Base-by-base conservation (phyloP, 257 asterid genomes). In the Scutellaria galericulata region DNA sequence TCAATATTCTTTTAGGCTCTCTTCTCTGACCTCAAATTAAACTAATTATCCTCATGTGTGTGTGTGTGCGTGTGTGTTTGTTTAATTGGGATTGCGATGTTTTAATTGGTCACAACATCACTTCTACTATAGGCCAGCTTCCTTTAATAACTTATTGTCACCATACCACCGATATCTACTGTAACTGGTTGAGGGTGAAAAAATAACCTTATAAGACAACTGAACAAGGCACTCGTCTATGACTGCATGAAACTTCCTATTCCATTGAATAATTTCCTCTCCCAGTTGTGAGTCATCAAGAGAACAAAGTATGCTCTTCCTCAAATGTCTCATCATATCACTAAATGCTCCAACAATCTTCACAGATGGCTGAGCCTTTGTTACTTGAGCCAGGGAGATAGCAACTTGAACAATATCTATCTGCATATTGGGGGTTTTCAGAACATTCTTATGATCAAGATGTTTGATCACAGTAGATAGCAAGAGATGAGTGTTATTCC, bases 281-380 rank as follows among this genome's bases (percentile, higher is more conserved):
- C 90, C 90, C 9, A 78, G 83, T 72, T 76, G 84, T 8, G 95
- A 83, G 73, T 83, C 90, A 84, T 83, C 84, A 76, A 80, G 78
- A 65, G 90, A 81, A 75, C 84, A 84, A 83, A 83, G 85, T 76
- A 86, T 86, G 80, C 87, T 84, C 76, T 86, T 88, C 82, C 90
- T 75, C 83, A 88, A 71, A 79, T 88, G 95, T 68, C 95, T 81
- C 95, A 84, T 78, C 90, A 88, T 86, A 83, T 88, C 95, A 86
- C 90, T 81, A 76, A 86, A 86, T 31, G 89, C 90, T 74, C 92
- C 90, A 80, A 86, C 46, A 68, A 86, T 83, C 66, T 84, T 85
- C 72, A 77, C 85, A 70, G 95, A 88, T 39, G 87, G 75, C 80
- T 86, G 86, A 60, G 79, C 73, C 90, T 83, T 88, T 42, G 92